Percentiles rank a stretch among this genome's conserved stretches.
phyloP scores from a whole-genome alignment of 2,329 filamentous ascomycete genomes.

The Alternaria triticimaculans region DNA sequence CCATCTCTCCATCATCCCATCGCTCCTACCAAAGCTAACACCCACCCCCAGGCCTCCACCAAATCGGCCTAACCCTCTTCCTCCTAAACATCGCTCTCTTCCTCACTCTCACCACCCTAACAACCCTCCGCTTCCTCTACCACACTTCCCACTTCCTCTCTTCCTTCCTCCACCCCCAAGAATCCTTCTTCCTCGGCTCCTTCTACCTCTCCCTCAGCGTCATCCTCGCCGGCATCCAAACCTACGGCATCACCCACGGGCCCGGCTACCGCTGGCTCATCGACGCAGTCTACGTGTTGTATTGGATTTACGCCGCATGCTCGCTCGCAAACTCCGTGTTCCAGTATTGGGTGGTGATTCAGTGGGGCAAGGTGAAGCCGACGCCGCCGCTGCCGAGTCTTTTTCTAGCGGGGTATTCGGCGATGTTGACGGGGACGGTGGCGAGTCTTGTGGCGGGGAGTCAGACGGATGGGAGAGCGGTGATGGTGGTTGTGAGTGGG shows the following conservation, averaged over 20 bases:
- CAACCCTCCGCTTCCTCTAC: constrained; percentile 50
- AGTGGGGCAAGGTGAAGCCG: constrained; percentile 54
- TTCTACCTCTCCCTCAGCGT: constrained; percentile 46
- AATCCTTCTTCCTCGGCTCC: constrained; percentile 56
- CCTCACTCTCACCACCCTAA: constrained; percentile 27
- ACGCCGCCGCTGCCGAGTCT: constrained; percentile 73
- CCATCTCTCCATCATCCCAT: neutral
- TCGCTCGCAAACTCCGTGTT: constrained; percentile 44
- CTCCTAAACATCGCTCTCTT: constrained; percentile 58
- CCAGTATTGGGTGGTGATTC: constrained; percentile 68
- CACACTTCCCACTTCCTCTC: constrained; percentile 46
- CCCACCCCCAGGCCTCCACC: constrained; percentile 51
- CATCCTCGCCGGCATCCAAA: constrained; percentile 48
- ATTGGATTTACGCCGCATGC: constrained; percentile 51
- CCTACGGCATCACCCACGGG: constrained; percentile 37
- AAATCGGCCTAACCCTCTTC: constrained; percentile 59
- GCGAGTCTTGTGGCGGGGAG: constrained; percentile 66
- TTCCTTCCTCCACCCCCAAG: constrained; percentile 55
- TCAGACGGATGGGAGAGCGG: constrained; percentile 61
- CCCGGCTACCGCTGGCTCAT: constrained; percentile 47
- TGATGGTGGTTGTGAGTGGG: constrained; percentile 69
- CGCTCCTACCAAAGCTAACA: neutral
- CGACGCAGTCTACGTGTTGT: constrained; percentile 41
- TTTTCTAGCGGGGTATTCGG: constrained; percentile 72
- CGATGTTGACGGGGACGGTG: constrained; percentile 73